Base-by-base conservation (phyloP, 2,329 filamentous ascomycete genomes). In the Arthrobotrys entomopaga region DNA sequence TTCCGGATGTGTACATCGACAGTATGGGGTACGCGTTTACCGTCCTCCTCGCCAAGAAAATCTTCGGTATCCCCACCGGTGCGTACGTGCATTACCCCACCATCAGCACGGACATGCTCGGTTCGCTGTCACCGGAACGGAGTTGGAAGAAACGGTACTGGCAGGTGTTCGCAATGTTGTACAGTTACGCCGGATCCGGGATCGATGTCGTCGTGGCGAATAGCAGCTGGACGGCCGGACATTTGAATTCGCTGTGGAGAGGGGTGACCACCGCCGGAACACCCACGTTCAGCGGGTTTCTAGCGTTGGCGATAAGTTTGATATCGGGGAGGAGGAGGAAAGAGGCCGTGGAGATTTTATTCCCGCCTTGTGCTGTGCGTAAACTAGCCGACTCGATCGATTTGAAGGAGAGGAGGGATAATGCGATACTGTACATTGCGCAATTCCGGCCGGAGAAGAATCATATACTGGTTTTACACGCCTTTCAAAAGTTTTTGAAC, bases 391-490 rank as follows among this genome's bases (percentile, higher is more conserved):
- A 87, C 29, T 89, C 88, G 42, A 88, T 98, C 60, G 80, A 29
- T 1, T 40, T 61, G 7, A 22, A 54, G 8, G 84, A 85, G 78
- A 83, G 84, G 58, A 88, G 95, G 40, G 86, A 92, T 76, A 89
- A 88, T 48, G 86, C 88, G 46, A 83, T 99, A 13, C 85, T 99
- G 16, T 99, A 97, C 83, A 97, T 99, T 78, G 95, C 94, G 1
- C 95, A 99, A 81, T 99, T 99, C 81, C 90, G 95, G 0, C 94
- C 95, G 0, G 95, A 99, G 82, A 99, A 99, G 85, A 97, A 97
- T 81, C 95, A 99, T 82, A 85, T 89, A 42, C 87, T 97, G 22
- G 90, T 99, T 64, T 84, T 99, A 48, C 87, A 91, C 78, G 89
- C 95, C 0, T 99, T 97, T 79, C 88, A 92, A 34, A 84, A 88